These are phyloP conservation scores for Brassica balearica DNA, from an alignment of 441 rosid genomes.

Conservation along the genomic window DNA sequence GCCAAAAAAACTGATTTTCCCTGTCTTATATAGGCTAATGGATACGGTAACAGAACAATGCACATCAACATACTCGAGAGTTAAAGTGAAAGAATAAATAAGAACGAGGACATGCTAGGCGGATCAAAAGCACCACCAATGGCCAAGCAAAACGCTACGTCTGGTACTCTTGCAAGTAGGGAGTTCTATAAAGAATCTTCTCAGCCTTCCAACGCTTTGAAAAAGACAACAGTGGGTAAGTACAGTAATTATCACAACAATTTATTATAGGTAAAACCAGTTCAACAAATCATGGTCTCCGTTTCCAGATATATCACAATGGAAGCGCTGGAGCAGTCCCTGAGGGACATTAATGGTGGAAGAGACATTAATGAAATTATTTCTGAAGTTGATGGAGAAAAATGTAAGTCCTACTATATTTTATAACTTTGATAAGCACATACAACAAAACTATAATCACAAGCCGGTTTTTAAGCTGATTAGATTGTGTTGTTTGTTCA, in stretches of 20 bases:
- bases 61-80: neutral
- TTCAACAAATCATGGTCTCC: neutral
- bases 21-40: neutral
- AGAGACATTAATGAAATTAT: neutral
- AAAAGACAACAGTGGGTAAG: neutral
- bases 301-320: neutral
- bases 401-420: neutral
- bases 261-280: neutral
- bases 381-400: neutral
- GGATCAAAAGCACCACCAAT: neutral
- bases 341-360: neutral
- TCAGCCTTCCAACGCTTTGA: neutral
- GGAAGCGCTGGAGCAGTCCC: neutral
- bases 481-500: neutral
- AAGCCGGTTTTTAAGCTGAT: neutral
- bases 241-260: neutral
- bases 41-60: neutral
- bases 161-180: neutral
- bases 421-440: neutral
- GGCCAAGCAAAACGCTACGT: neutral
- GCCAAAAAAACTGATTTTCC: neutral
- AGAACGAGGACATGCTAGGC: neutral
- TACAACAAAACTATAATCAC: neutral
- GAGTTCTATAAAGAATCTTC: neutral
- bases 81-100: neutral